These are phyloP conservation scores for Colletotrichum acutatum DNA, from an alignment of 2,329 filamentous ascomycete genomes.

Conservation along the genomic window DNA sequence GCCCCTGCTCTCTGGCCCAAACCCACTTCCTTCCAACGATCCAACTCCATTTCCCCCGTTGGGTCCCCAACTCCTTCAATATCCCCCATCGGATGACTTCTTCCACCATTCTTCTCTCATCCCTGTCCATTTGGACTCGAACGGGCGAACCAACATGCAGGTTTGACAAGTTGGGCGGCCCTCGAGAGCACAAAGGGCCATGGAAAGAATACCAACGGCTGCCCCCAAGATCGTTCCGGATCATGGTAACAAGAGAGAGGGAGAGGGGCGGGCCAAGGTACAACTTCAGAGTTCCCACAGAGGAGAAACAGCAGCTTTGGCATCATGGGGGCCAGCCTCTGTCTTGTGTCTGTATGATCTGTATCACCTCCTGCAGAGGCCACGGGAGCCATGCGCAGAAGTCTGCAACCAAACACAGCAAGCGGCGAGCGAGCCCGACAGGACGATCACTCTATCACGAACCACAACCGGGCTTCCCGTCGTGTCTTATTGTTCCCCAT, in stretches of 20 bases:
- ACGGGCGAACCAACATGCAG: slow-evolving; percentile 7
- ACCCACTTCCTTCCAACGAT: slow-evolving; percentile 2
- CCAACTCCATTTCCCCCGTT: neutral
- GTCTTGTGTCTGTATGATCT: neutral
- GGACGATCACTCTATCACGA: neutral
- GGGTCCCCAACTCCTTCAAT: slow-evolving; percentile 25
- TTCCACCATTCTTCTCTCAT: neutral
- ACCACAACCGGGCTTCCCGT: neutral
- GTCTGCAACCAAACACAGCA: neutral
- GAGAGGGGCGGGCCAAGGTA: too few relatives aligned
- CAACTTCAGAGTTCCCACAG: neutral
- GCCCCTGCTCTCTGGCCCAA: slow-evolving; percentile 9
- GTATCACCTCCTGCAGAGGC: slow-evolving; percentile 12
- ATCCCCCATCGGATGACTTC: slow-evolving; percentile 23
- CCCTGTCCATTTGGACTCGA: slow-evolving; percentile 5
- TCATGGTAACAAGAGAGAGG: neutral
- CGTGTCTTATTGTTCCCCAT: neutral
- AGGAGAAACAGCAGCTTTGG: neutral
- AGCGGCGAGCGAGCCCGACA: neutral
- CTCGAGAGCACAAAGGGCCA: neutral
- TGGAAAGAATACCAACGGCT: neutral
- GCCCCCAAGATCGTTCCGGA: neutral
- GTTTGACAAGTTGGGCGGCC: neutral
- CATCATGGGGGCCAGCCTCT: neutral
- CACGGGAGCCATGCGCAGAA: neutral